Percentiles rank a stretch among this genome's conserved stretches.
Evolutionary conservation across 768 basidiomycete genomes (phyloP).

Genomic region (Arthromyces matolae): DNA sequence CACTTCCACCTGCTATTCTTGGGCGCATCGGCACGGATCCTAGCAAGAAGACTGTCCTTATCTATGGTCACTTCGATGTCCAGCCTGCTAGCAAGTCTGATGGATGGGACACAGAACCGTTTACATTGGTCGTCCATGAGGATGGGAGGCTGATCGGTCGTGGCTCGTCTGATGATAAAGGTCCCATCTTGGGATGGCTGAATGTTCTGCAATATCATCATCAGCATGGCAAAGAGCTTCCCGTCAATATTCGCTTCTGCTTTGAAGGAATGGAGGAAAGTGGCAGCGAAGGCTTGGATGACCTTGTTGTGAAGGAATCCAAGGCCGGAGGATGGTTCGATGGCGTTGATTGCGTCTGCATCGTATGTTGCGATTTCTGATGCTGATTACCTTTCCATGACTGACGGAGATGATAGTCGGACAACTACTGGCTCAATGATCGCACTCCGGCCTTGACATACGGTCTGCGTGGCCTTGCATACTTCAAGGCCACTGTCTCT

Average conservation of each 20-base stretch:
- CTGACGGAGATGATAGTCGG: slow-evolving; percentile 59
- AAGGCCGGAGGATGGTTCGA: slow-evolving; percentile 76
- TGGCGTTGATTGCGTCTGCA: slow-evolving; percentile 90
- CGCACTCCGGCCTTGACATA: slow-evolving; percentile 82
- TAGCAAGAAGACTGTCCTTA: slow-evolving; percentile 87
- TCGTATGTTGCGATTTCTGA: slow-evolving; percentile 45
- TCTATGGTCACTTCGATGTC: slow-evolving; percentile 96
- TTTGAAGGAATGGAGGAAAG: slow-evolving; percentile 99
- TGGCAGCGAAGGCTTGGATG: slow-evolving; percentile 88
- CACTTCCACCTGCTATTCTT: slow-evolving; percentile 80
- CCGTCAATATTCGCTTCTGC: slow-evolving; percentile 87
- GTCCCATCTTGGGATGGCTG: slow-evolving; percentile 84
- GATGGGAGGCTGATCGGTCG: slow-evolving; percentile 73
- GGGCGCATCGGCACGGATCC: slow-evolving; percentile 80
- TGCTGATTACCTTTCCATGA: neutral
- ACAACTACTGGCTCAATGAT: slow-evolving; percentile 92
- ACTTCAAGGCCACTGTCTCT: slow-evolving; percentile 77
- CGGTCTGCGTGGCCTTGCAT: slow-evolving; percentile 83
- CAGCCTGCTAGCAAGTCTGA: slow-evolving; percentile 71
- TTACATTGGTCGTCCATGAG: slow-evolving; percentile 53
- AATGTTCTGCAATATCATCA: slow-evolving; percentile 86
- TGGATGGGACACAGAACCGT: slow-evolving; percentile 89
- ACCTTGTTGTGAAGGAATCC: slow-evolving; percentile 75
- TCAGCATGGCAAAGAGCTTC: slow-evolving; percentile 61
- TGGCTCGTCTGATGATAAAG: slow-evolving; percentile 89